Evolutionary conservation across 306 rosid genomes (phyloP).

Genomic region (Medicago arabica): DNA sequence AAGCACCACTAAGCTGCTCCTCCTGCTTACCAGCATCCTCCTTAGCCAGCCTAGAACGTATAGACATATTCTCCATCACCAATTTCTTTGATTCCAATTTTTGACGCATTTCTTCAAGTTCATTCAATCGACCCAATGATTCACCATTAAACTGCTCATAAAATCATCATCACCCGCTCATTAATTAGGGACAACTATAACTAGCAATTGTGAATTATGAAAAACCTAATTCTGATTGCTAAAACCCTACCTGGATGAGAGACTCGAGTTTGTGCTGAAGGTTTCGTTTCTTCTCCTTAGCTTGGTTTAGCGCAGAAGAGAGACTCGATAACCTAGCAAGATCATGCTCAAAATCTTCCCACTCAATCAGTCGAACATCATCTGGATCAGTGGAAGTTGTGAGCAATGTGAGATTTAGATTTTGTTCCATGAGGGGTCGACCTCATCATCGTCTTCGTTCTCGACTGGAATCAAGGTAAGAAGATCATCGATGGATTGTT

Average conservation of each 20-base stretch:
- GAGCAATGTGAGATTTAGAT: conserved; percentile 39
- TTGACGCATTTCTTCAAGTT: conserved; percentile 80
- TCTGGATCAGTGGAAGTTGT: conserved; percentile 54
- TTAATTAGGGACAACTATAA: conserved; percentile 49
- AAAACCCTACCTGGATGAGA: conserved; percentile 74
- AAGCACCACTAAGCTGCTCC: conserved; percentile 70
- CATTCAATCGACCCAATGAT: conserved; percentile 69
- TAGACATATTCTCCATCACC: conserved; percentile 58
- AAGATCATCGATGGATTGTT: conserved; percentile 47
- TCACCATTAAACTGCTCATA: conserved; percentile 79
- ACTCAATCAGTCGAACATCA: conserved; percentile 61
- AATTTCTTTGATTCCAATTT: conserved; percentile 76
- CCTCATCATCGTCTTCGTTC: conserved; percentile 96
- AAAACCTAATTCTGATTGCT: conserved; percentile 3
- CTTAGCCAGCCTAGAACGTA: conserved; percentile 55
- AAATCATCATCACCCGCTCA: conserved; percentile 61
- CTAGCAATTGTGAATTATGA: conserved; percentile 25
- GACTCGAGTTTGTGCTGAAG: conserved; percentile 66
- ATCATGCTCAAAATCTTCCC: conserved; percentile 92
- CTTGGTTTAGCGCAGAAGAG: conserved; percentile 71
- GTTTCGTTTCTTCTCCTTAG: conserved; percentile 63
- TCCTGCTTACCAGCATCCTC: conserved; percentile 78
- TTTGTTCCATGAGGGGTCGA: conserved; percentile 70
- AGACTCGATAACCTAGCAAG: conserved; percentile 83
- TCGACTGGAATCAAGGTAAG: conserved; percentile 40